Evolutionary conservation across 2,329 filamentous ascomycete genomes (phyloP), one percentile per base, ranked within the genome.

Genomic region (Exophiala sp.): DNA sequence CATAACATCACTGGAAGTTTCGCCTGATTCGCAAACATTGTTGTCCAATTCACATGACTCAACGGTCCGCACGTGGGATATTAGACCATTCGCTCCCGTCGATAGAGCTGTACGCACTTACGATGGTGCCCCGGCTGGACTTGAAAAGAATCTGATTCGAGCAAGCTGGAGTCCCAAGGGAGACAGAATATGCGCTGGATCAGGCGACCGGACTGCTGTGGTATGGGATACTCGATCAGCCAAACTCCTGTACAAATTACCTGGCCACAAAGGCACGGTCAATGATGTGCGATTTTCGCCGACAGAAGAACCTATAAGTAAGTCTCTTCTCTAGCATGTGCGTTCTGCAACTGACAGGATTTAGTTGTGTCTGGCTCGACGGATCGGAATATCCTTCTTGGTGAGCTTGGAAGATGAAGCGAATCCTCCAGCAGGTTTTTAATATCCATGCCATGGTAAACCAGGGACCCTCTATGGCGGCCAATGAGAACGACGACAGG

Each of bases 251-350:
- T 95, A 96, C 73, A 97, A 97, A 73, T 78, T 99, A 48, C 94
- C 94, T 1, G 94, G 94, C 1, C 94, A 99, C 70, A 94, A 91
- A 72, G 94, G 92, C 33, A 89, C 89, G 0, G 94, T 97, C 47
- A 99, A 97, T 69, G 91, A 92, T 69, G 92, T 92, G 50, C 87
- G 95, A 63, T 95, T 99, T 68, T 87, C 89, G 45, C 91, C 92
- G 3, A 82, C 82, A 36, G 83, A 87, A 57, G 91, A 96, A 64
- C 90, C 91, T 16, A 88, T 96, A 58, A 81, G 91, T 96, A 80
- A 85, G 89, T 84, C 36, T 16, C 34, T 58, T 24, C 11, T 51
- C 11, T 18, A 33, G 40, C 33, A 20, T 29, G 46, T 24, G 32
- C 38, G n/a, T 33, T 43, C 35, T 32, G 54, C 14, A 20, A 40